Base-by-base conservation (phyloP, 208 protist genomes). In the Leishmania tarentolae region DNA sequence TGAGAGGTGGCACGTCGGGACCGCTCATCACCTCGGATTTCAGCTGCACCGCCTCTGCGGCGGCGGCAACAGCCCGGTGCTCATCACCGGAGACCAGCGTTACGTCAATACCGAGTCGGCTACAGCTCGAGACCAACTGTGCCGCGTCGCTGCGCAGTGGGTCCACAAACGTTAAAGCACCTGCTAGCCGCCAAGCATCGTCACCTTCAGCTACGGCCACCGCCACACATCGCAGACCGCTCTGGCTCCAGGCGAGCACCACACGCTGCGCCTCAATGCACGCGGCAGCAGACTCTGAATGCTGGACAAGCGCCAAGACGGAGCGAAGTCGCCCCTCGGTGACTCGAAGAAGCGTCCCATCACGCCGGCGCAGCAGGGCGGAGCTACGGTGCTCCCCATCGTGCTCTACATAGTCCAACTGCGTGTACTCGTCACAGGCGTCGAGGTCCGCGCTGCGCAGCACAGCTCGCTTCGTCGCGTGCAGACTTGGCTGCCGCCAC, bases 51-150 rank as follows among this genome's bases (percentile, higher is more conserved):
- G 77, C 82, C 37, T 65, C 77, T 1, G 78, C 77, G 0, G 69
- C 77, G 7, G 82, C 59, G 13, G 71, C 71, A 19, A 85, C 82
- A 5, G 65, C 61, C 2, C 76, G 63, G 46, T 61, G 68, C 40
- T 52, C 53, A 73, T 94, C 98, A 37, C 97, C 97, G 21, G 96
- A 98, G 31, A 98, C 96, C 91, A 99, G 96, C 78, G 97, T 98
- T 21, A 99, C 94, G 21, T 81, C 79, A 0, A 99, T 88, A 75
- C 97, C 96, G 57, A 91, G 83, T 52, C 88, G 81, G 46, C 89
- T 81, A 31, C 88, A 90, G 21, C 76, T 69, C 40, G 72, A 71
- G 61, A 98, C 88, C 1, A 85, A 28, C 52, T 50, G 40, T 11
- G 75, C 85, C n/a, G 82, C 82, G 53, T 81, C 85, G 11, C 21